A percentile compares a stretch with the other conserved stretches of the same genome.
phyloP scores from a whole-genome alignment of 257 asterid species.

The Cynanchum wilfordii region DNA sequence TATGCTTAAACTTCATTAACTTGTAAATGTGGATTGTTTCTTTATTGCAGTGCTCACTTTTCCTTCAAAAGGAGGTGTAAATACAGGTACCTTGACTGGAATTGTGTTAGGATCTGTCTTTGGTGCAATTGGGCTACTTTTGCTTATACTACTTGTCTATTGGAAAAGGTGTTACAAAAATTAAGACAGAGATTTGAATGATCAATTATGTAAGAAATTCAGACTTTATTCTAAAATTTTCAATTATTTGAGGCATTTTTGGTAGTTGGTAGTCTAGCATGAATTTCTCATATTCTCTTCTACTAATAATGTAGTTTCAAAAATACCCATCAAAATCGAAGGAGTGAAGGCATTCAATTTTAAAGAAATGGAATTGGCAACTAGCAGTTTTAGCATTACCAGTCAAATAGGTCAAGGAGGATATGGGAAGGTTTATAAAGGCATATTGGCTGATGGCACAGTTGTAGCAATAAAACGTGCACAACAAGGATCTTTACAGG shows the following conservation, averaged over 20 bases:
- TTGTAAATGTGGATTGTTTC: neutral
- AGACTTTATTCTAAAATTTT: too few relatives aligned
- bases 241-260: too few relatives aligned
- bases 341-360: constrained; percentile 35
- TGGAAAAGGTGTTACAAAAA: neutral
- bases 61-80: neutral
- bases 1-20: neutral
- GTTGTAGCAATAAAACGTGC: constrained; percentile 43
- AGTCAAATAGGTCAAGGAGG: constrained; percentile 46
- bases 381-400: constrained; percentile 28
- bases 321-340: constrained; percentile 34
- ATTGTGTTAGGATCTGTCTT: neutral
- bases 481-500: constrained; percentile 40
- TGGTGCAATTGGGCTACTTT: neutral
- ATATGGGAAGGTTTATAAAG: constrained; percentile 39
- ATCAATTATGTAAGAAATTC: neutral
- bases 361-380: constrained; percentile 35
- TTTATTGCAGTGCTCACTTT: constrained; percentile 1
- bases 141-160: neutral
- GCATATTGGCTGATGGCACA: constrained; percentile 26
- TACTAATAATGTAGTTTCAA: constrained; percentile 26
- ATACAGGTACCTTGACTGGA: neutral
- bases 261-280: too few relatives aligned
- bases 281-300: too few relatives aligned
- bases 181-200: neutral